Base-by-base conservation (phyloP, 768 basidiomycete genomes). In the Calvatia gigantea region DNA sequence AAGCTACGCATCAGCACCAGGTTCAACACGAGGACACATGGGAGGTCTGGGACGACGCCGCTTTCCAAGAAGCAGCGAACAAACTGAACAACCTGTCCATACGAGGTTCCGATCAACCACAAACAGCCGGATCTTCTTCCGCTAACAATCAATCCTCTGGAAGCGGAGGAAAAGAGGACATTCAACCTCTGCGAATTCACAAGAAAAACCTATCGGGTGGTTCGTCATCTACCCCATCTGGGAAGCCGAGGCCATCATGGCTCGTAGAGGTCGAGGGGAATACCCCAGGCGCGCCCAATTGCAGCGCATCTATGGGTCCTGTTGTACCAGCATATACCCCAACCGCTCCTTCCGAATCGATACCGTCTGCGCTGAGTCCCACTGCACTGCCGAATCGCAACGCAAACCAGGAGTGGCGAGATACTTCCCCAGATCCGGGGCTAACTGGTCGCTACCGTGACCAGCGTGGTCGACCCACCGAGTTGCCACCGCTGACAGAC, bases 1-100 rank as follows among this genome's bases (percentile, higher is more conserved):
- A 73, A n/a, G 47, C 56, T 17, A 69, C 6, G 66, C 69, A 44
- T 61, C 64, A 29, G 58, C 51, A 57, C 27, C 54, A 57, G 7
- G 55, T 46, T 12, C 33, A 42, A 9, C 23, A 41, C 11, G 71
- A 71, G 28, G 75, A 76, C 15, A 75, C 73, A 59, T 82, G 78
- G 75, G 76, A 82, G 63, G 67, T 67, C 42, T 83, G 81, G 74
- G 75, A 81, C 53, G 65, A 66, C 45, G 53, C 56, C 23, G 62
- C 61, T 27, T 70, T 69, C 48, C 63, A 66, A 50, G 60, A 39
- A 29, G 42, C 62, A 44, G 46, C 43, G 8, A 11, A 32, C 19
- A 33, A 56, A 17, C 33, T 44, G 15, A 29, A 54, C 42, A 39
- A 14, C 3, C 29, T 32, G 6, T 52, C 51, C 19, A 7, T 52